These are phyloP conservation scores for Mucor ambiguus DNA, from an alignment of 371 early-diverging fungal species.

Conservation along the genomic window DNA sequence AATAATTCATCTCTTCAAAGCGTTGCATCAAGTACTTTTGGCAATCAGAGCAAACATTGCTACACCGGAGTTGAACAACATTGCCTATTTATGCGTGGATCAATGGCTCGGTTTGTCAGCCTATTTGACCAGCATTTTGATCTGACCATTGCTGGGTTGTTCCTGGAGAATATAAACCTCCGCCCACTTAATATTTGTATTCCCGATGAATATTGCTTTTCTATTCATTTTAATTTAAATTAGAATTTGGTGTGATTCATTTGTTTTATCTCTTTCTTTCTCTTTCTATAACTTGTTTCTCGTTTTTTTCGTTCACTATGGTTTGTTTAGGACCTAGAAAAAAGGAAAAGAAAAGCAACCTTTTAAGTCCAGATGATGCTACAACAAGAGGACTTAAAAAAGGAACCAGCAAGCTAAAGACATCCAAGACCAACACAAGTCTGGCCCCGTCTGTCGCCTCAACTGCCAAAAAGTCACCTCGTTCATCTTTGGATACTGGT, in stretches of 20 bases:
- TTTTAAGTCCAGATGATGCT: slow-evolving; percentile 20
- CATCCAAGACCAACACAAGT: slow-evolving; percentile 6
- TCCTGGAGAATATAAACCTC: background rate
- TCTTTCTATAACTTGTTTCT: slow-evolving; percentile 3
- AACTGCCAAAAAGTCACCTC: slow-evolving; percentile 12
- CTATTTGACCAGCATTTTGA: background rate
- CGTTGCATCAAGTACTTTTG: background rate
- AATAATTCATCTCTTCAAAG: background rate
- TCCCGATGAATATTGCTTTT: background rate
- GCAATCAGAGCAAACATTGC: background rate
- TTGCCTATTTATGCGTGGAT: background rate
- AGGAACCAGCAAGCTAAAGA: slow-evolving; percentile 16
- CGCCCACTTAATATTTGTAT: background rate
- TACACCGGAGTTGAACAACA: background rate
- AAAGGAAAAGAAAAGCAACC: slow-evolving; percentile 28
- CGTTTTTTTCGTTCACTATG: slow-evolving; percentile 11
- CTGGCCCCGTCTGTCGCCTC: slow-evolving; percentile 16
- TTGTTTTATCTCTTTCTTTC: slow-evolving; percentile 9
- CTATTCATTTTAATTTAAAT: background rate
- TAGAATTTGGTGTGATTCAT: slow-evolving; percentile 11
- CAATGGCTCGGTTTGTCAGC: background rate
- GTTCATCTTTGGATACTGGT: slow-evolving; percentile 15
- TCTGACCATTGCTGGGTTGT: background rate
- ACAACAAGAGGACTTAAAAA: slow-evolving; percentile 23
- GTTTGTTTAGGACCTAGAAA: slow-evolving; percentile 32